Base-by-base conservation (phyloP, 148 eudicot species). In the Silene latifolia region DNA sequence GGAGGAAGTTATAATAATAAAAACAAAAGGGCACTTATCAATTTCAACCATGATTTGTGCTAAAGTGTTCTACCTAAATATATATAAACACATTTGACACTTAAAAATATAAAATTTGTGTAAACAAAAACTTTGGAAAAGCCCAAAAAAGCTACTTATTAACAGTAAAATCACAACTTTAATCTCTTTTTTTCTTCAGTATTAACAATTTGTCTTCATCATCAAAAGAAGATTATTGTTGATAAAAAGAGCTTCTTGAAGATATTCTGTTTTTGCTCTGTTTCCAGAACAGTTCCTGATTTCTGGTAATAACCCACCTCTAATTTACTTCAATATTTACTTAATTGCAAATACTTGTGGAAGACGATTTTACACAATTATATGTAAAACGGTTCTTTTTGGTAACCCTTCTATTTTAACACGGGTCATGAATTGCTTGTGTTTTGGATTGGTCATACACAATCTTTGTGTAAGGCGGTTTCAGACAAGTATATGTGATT, bases 231-330 rank as follows among this genome's bases (percentile, higher is more conserved):
- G 53, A 66, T 24, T 23, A 21, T 6, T 54, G n/a, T 27, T 27
- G 29, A 19, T 63, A 32, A 46, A 62, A 51, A 13, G 42, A 63
- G 57, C 63, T 70, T 74, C 59, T 63, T 79, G 21, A 79, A 77
- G 14, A 54, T 24, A 63, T n/a, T 80, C 27, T 42, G 60, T 69
- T 51, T 69, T 51, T 69, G 23, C 25, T 60, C 14, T 13, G 5
- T 58, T 48, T 29, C 29, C 29, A 1, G 29, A 62, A 11, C 60
- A 58, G n/a, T 57, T 63, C 23, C 63, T 62, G 8, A 80, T 80
- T 48, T 75, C 79, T 80, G 82, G 82, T 80, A 80, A 79, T 69
- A 46, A 51, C 53, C 63, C 69, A 73, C n/a, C 39, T 68, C 63
- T 46, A 8, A 67, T 73, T 78, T 69, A 67, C 71, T 42, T 20